Evolutionary conservation across 1,284 basidiomycete species (phyloP), one percentile per base, ranked within the genome.

Genomic region (Ganoderma lingzhi): DNA sequence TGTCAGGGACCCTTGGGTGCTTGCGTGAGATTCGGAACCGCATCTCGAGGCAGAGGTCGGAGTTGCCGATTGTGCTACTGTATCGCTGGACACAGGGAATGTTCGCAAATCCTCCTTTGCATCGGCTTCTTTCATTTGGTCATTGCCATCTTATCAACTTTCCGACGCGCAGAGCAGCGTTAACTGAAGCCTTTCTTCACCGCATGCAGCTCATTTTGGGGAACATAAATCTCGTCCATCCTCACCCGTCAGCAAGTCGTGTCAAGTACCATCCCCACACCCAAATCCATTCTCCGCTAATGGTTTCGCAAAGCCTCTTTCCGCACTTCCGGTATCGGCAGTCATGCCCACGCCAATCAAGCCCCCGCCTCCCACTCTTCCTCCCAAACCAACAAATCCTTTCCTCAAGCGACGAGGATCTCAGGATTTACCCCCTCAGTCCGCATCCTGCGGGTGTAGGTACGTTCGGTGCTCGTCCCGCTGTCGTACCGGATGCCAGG

Each of bases 311-410:
- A 63, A 32, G 30, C 51, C 69, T 6, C 56, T 45, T 2, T 53
- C 69, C 32, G 15, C 58, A 2, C 42, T 60, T 14, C 45, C 64
- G 2, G n/a, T 48, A 12, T 39, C 66, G n/a, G 65, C 30, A 9
- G 32, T 8, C 30, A 32, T 56, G 53, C 53, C 68, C 19, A 56
- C 68, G 14, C 70, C 72, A 8, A 65, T 55, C 8, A 68, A 60
- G 17, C 70, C 71, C 30, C 59, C 66, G 8, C 73, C 73, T 19
- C 66, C 76, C 9, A 71, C 75, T 28, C 55, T 76, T n/a, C 76
- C 74, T 9, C 74, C 76, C 10, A 78, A 79, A 48, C 77, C 80
- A 10, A 82, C 79, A 30, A 83, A 83, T 53, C 82, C 82, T 0
- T 83, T 83, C 67, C 74, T 82, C 35, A 75, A 78, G 39, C 80